Conservation (phyloP, 1,284 basidiomycete genomes). For the Ustilago crameri region DNA sequence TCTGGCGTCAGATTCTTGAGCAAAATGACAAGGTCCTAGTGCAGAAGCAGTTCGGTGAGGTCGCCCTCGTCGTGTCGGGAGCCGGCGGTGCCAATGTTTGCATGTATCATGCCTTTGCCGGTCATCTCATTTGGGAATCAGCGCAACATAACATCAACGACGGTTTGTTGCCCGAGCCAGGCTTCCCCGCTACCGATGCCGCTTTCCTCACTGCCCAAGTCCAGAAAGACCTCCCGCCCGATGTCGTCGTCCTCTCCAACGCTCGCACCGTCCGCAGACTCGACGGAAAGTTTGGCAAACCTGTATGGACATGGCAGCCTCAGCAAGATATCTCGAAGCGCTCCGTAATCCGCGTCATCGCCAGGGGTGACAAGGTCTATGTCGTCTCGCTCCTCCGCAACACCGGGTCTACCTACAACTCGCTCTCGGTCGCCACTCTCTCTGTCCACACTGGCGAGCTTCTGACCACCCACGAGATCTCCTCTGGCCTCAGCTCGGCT, state of each 20-base stretch:
- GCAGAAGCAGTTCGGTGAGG: constrained; percentile 73
- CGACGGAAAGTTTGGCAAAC: constrained; percentile 20
- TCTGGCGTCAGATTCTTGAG: constrained; percentile 83
- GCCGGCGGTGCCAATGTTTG: constrained; percentile 78
- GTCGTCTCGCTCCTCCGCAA: constrained; percentile 47
- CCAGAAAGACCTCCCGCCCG: constrained; percentile 19
- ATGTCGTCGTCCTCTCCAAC: constrained; percentile 51
- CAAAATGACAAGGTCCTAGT: constrained; percentile 79
- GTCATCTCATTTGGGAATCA: constrained; percentile 78
- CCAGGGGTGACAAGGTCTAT: constrained; percentile 44
- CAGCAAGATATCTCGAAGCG: constrained; percentile 30
- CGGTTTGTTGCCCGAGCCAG: constrained; percentile 36
- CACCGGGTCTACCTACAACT: constrained; percentile 34
- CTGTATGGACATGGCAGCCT: constrained; percentile 41
- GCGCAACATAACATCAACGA: constrained; percentile 39
- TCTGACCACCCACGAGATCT: constrained; percentile 43
- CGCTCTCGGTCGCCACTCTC: constrained; percentile 45
- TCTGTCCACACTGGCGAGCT: constrained; percentile 44
- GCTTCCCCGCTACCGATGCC: constrained; percentile 48
- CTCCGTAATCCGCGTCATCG: constrained; percentile 36
- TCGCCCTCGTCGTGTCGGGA: constrained; percentile 77
- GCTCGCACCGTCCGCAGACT: constrained; percentile 48
- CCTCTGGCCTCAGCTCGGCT: constrained; percentile 31
- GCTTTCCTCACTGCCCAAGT: constrained; percentile 43
- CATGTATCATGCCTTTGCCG: constrained; percentile 76